Evolutionary conservation across 331 rosid genomes (phyloP).

Genomic region (Acacia concinna): DNA sequence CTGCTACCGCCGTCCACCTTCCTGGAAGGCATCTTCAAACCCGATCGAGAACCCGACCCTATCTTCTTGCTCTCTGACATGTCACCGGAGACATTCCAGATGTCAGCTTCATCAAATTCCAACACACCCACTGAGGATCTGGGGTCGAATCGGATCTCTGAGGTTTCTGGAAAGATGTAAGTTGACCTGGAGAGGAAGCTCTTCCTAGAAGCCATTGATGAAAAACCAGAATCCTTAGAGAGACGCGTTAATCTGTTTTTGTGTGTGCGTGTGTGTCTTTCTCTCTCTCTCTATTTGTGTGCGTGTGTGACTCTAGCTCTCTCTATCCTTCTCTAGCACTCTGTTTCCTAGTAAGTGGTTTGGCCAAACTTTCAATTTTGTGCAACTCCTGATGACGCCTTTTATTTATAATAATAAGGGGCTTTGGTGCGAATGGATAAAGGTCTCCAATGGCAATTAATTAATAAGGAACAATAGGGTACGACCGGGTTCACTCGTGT

Average conservation of each 20-base stretch:
- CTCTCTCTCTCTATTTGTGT: background rate
- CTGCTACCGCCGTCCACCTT: conserved; percentile 30
- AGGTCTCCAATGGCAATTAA: background rate
- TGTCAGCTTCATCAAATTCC: conserved; percentile 68
- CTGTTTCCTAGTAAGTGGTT: background rate
- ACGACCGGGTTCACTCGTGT: conserved; percentile 32
- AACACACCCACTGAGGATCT: conserved; percentile 25
- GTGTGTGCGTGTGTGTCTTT: background rate
- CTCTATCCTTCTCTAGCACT: background rate
- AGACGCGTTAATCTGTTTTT: background rate
- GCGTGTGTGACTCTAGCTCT: background rate
- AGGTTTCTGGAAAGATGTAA: conserved; percentile 46
- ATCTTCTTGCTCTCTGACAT: conserved; percentile 39
- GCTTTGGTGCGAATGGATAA: conserved; percentile 24
- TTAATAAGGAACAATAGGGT: background rate
- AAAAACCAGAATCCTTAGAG: background rate
- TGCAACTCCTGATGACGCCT: background rate
- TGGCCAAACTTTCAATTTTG: background rate
- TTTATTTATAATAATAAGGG: conserved; percentile 31
- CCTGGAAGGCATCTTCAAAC: conserved; percentile 33
- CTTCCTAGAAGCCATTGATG: conserved; percentile 68
- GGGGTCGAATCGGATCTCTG: conserved; percentile 19
- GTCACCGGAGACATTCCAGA: conserved; percentile 37
- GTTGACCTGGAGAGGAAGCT: conserved; percentile 39
- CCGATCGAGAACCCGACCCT: conserved; percentile 32